Conservation (phyloP, 106 monocot species). For the Acorus gramineus region DNA sequence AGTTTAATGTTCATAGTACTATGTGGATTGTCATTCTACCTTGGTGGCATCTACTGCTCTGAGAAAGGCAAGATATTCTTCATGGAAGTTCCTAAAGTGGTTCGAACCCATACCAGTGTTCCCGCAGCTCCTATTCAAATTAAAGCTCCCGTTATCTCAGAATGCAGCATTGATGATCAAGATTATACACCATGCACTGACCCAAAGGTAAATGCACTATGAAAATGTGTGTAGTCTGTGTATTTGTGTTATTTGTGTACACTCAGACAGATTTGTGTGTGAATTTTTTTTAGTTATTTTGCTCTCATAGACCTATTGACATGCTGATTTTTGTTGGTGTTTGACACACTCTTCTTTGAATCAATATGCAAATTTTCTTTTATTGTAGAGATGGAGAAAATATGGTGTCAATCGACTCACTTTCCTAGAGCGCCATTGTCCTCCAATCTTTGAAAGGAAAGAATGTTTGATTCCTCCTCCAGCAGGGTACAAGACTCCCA, state of each 20-base stretch:
- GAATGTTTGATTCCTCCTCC: slow-evolving; percentile 85
- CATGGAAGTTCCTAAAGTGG: slow-evolving; percentile 12
- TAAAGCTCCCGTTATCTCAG: slow-evolving; percentile 38
- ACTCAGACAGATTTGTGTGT: too few species aligned
- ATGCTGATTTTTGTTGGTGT: too few species aligned
- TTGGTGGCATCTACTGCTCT: slow-evolving; percentile 59
- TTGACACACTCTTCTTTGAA: too few species aligned
- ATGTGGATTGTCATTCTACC: slow-evolving; percentile 79
- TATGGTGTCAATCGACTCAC: slow-evolving; percentile 50
- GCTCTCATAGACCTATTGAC: too few species aligned
- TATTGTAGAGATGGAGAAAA: slow-evolving; percentile 17
- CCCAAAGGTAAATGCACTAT: slow-evolving; percentile 48
- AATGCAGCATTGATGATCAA: slow-evolving; percentile 66
- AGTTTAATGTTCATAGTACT: slow-evolving; percentile 45
- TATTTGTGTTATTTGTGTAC: too few species aligned
- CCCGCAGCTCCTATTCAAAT: slow-evolving; percentile 28
- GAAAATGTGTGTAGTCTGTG: too few species aligned
- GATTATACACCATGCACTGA: slow-evolving; percentile 99
- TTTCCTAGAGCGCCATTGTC: slow-evolving; percentile 88
- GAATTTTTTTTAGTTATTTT: too few species aligned
- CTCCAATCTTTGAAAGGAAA: slow-evolving; percentile 55
- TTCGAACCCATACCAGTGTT: slow-evolving; percentile 19
- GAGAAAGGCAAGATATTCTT: slow-evolving; percentile 35
- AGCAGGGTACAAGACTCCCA: slow-evolving; percentile 62
- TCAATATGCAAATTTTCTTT: slow-evolving; percentile 25